Base-by-base conservation (phyloP, 2,329 filamentous ascomycete species). In the Stachybotrys elegans region DNA sequence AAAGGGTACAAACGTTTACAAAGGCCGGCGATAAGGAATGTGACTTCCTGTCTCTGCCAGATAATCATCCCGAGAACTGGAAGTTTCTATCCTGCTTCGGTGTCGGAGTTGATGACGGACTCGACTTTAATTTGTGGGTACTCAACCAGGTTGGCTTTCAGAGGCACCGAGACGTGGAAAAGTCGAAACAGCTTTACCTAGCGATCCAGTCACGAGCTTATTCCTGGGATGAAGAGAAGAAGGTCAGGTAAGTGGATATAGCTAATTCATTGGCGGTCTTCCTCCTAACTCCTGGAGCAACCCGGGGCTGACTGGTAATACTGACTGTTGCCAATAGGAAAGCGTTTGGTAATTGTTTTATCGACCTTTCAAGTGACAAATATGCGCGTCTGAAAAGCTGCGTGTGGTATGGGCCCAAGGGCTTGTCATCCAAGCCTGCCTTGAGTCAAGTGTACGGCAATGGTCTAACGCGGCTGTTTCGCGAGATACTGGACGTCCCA, bases 41-140 rank as follows among this genome's bases (percentile, higher is more conserved):
- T 17, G 31, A 35, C 13, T 35, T 35, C n/a, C 19, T 35, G 31
- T 7, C 19, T 35, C 19, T 35, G 31, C 31, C 31, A n/a, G 7
- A 8, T 17, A 17, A 35, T 16, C 14, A 35, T 17, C 31, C n/a
- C 13, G n/a, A 35, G 31, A 16, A 35, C 19, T 35, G 31, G 31
- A 16, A 35, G 19, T 35, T 35, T 35, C 19, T 35, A 17, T 35
- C 31, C 31, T 35, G 31, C 31, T 35, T 35, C 13, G 31, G 19
- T 35, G 31, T 35, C n/a, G 31, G 31, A 35, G 31, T 35, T 8
- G n/a, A 35, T n/a, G n/a, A 35, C 13, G 8, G 31, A 17, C 31
- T 35, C n/a, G 31, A 35, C 31, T 35, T 35, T 35, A n/a, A 35
- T 35, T 35, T 35, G 31, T 35, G 31, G 31, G n/a, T 35, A 35